phyloP scores from a whole-genome alignment of 176 grass and related monocot genomes.

The Bolboschoenus planiculmis region DNA sequence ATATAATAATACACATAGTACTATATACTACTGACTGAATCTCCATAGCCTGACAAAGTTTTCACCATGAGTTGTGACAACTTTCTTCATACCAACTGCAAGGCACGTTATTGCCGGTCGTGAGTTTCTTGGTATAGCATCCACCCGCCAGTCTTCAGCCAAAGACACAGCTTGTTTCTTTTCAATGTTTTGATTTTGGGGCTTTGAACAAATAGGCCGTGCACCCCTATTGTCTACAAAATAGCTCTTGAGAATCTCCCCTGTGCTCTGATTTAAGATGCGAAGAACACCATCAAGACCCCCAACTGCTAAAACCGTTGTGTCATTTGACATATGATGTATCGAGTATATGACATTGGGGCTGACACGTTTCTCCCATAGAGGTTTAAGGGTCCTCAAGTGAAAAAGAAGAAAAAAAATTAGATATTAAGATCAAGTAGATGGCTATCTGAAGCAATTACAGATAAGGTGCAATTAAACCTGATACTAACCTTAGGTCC shows the following conservation, averaged over 20 bases:
- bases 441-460: not conserved
- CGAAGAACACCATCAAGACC: constrained; percentile 81
- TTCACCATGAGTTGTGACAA: constrained; percentile 71
- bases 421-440: constrained; percentile 12
- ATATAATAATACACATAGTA: not conserved
- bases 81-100: constrained; percentile 75
- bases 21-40: constrained; percentile 21
- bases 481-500: constrained; percentile 60
- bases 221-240: constrained; percentile 23
- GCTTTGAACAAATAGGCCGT: constrained; percentile 9
- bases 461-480: not conserved
- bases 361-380: constrained; percentile 85
- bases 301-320: constrained; percentile 41
- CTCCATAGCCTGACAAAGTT: constrained; percentile 72
- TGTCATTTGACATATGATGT: constrained; percentile 59
- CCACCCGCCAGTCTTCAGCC: constrained; percentile 30
- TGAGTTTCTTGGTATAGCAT: constrained; percentile 41
- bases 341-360: constrained; percentile 75
- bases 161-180: constrained; percentile 46
- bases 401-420: constrained; percentile 2
- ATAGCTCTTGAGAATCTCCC: constrained; percentile 42
- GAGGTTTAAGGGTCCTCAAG: constrained; percentile 58
- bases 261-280: constrained; percentile 58
- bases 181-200: constrained; percentile 24
- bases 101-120: constrained; percentile 57